Percentiles rank a stretch among this genome's conserved stretches.
Evolutionary conservation across 2,329 filamentous ascomycete species (phyloP).

Genomic region (Periconia macrospinosa): DNA sequence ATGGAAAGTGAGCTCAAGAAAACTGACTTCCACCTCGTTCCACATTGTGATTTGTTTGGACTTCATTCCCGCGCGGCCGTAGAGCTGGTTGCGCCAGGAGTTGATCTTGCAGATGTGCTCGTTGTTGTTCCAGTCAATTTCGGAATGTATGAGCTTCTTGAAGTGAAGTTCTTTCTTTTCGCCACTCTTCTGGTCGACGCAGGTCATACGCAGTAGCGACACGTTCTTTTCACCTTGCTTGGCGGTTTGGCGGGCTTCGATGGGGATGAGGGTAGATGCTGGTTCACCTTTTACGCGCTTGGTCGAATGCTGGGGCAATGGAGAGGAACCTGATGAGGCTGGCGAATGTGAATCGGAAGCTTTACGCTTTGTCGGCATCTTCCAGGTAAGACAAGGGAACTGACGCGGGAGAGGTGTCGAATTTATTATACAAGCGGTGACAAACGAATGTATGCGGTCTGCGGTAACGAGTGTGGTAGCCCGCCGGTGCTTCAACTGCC

Average conservation of each 20-base stretch:
- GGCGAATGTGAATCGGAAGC: neutral
- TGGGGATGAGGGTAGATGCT: conserved; percentile 9
- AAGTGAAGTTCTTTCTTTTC: conserved; percentile 17
- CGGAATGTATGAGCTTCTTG: conserved; percentile 15
- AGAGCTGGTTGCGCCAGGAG: conserved; percentile 26
- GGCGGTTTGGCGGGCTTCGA: conserved; percentile 11
- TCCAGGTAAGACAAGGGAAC: no score
- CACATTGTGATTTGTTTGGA: conserved; percentile 15
- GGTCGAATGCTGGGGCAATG: neutral
- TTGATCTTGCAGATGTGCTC: conserved; percentile 25
- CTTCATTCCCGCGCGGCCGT: conserved; percentile 21
- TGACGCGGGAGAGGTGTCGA: no score
- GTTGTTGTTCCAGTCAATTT: conserved; percentile 21
- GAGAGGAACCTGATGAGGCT: neutral
- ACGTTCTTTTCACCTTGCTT: conserved; percentile 7
- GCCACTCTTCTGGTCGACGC: conserved; percentile 8
- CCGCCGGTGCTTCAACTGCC: no score
- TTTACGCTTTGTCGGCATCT: conserved; percentile 6
- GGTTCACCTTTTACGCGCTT: neutral
- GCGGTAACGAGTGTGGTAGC: no score
- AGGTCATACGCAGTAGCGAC: conserved; percentile 17
- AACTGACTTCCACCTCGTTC: conserved; percentile 19
- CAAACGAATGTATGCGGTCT: no score
- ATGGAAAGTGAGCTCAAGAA: conserved; percentile 21
- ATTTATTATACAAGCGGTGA: no score